phyloP scores from a whole-genome alignment of 129 eudicot species.

The Silybum marianum region DNA sequence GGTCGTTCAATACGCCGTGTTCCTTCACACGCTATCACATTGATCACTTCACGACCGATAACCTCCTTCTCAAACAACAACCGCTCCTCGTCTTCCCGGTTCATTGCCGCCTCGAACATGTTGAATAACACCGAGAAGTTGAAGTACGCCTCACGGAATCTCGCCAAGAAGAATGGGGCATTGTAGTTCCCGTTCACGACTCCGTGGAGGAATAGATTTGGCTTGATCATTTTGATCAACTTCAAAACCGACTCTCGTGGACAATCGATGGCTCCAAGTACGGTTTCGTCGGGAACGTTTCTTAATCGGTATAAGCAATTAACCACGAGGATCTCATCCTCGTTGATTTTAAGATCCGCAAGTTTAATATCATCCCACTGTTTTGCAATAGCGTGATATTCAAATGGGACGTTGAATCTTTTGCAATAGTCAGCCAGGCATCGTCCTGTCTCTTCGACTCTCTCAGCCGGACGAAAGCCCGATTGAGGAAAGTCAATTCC shows the following conservation, averaged over 20 bases:
- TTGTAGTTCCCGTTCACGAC: conserved; percentile 60
- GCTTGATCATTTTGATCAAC: conserved; percentile 50
- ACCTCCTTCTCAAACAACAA: conserved; percentile 53
- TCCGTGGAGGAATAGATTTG: conserved; percentile 58
- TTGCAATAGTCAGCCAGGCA: conserved; percentile 56
- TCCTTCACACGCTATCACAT: conserved; percentile 72
- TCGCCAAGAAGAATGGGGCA: conserved; percentile 62
- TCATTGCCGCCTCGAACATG: conserved; percentile 49
- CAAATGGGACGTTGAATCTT: conserved; percentile 68
- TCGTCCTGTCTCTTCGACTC: conserved; percentile 68
- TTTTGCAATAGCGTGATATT: conserved; percentile 67
- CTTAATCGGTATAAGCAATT: conserved; percentile 53
- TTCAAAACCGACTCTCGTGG: conserved; percentile 66
- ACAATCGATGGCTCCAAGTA: conserved; percentile 38
- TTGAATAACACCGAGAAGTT: conserved; percentile 62
- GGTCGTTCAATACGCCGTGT: conserved; percentile 57
- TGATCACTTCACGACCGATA: conserved; percentile 53
- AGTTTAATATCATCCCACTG: conserved; percentile 56
- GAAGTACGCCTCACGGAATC: conserved; percentile 65
- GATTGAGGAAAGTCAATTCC: conserved; percentile 80
- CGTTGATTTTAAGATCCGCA: conserved; percentile 52
- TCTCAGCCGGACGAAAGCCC: conserved; percentile 59
- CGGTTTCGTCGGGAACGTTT: conserved; percentile 61
- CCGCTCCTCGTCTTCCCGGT: conserved; percentile 48
- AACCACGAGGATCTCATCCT: conserved; percentile 54